These are phyloP conservation scores for Verticillium alfalfae DNA, from an alignment of 2,329 filamentous ascomycete species.

Conservation along the genomic window DNA sequence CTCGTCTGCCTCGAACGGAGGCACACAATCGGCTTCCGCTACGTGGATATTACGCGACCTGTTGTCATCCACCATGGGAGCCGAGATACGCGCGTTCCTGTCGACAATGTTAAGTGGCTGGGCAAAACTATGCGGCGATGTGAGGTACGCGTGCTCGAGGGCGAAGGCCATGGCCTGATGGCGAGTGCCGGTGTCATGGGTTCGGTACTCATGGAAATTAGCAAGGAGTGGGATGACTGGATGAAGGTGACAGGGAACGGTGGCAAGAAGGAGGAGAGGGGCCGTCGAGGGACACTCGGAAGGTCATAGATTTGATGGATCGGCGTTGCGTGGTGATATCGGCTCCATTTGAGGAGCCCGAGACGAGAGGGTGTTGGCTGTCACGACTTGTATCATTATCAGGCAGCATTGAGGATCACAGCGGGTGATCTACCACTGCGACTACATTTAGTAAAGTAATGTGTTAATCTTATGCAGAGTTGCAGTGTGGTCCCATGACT, in stretches of 20 bases:
- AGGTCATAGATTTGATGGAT: background rate
- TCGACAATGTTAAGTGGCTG: constrained; percentile 93
- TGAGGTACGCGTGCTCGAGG: constrained; percentile 84
- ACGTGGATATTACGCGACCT: constrained; percentile 87
- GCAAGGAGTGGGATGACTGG: constrained; percentile 90
- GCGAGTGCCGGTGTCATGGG: constrained; percentile 91
- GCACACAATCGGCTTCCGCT: constrained; percentile 90
- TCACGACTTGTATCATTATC: background rate
- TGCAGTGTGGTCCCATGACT: too few species aligned
- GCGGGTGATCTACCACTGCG: too few species aligned
- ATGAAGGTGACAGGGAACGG: constrained; percentile 50
- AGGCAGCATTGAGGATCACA: background rate
- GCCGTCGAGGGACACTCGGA: constrained; percentile 6
- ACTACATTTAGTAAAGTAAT: background rate
- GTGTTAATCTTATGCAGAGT: background rate
- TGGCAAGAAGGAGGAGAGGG: constrained; percentile 9
- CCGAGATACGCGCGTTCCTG: constrained; percentile 83
- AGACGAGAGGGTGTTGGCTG: background rate
- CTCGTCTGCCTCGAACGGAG: constrained; percentile 87
- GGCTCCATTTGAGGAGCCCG: background rate
- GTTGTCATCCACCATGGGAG: constrained; percentile 94
- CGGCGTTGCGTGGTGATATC: background rate
- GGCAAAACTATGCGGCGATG: constrained; percentile 90
- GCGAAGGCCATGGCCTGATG: constrained; percentile 94
- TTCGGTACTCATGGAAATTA: constrained; percentile 88